These are phyloP conservation scores for Trichophyton schoenleinii DNA, from an alignment of 2,329 filamentous ascomycete genomes.

Conservation along the genomic window DNA sequence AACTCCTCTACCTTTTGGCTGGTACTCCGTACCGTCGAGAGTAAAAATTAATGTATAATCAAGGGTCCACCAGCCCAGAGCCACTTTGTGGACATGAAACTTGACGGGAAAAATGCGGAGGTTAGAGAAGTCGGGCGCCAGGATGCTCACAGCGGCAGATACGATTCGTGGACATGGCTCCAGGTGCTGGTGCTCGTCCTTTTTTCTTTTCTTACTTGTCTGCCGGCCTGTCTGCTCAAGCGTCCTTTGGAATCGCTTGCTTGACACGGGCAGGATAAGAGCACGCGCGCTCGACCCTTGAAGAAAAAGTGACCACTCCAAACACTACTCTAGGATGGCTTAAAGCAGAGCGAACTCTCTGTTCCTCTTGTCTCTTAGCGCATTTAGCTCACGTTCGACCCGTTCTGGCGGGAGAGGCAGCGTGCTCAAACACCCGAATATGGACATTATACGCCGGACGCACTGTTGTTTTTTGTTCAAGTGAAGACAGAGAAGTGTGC, in stretches of 20 bases:
- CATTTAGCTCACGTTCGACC: not conserved
- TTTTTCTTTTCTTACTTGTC: not conserved
- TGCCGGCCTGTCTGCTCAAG: not conserved
- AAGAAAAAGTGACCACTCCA: not conserved
- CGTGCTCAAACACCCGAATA: not conserved
- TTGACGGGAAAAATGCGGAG: conserved; percentile 6
- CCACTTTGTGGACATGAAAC: conserved; percentile 3
- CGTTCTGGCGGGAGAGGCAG: not conserved
- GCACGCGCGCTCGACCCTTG: not conserved
- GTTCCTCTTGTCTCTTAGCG: not conserved
- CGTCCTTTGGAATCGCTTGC: not conserved
- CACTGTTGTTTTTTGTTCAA: not conserved
- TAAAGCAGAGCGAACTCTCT: not conserved
- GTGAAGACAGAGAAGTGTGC: not conserved
- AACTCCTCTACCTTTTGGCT: not conserved
- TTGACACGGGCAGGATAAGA: not conserved
- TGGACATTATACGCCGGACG: not conserved
- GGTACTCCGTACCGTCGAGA: not conserved
- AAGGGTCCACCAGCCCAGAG: not conserved
- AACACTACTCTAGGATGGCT: not conserved
- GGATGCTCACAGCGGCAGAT: conserved; percentile 1
- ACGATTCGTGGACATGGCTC: not conserved
- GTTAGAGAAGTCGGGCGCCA: not conserved
- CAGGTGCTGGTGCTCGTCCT: not conserved
- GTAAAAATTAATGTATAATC: not conserved